Evolutionary conservation across 768 basidiomycete species (phyloP), one percentile per base, ranked within the genome.

Genomic region (Hydnomerulius pinastri): DNA sequence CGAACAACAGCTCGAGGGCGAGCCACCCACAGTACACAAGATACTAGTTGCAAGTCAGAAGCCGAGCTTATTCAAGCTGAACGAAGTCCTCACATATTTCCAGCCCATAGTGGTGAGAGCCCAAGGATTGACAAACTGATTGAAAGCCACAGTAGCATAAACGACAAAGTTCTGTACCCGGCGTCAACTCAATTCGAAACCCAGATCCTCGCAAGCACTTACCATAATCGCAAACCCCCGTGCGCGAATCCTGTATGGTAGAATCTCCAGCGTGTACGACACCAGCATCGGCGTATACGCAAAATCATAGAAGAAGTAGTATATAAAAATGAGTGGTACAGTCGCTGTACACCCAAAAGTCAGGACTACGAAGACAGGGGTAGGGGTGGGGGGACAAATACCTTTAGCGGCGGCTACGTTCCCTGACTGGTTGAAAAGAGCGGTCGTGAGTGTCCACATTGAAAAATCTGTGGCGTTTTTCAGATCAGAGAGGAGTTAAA

Each of bases 221-320:
- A 83, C 85, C 84, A 90, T 88, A 29, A 88, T 63, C 6, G 87
- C 83, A 53, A 89, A 85, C 0, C 90, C 90, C 59, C 84, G 89
- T 9, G 90, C 90, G 44, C 92, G 83, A 51, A 92, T 83, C 51
- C 74, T 77, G 68, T 82, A 90, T 0, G 90, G 91, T 4, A 93
- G 67, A 55, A 94, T 92, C 65, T 94, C 92, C 50, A 92, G 72
- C 6, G 79, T 77, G 56, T 82, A 85, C 0, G 77, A 60, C 25
- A 81, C 66, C 21, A 87, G 71, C 69, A 92, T 78, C 4, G 91
- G 89, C 2, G 85, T 85, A 64, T 90, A 91, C 23, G 87, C 87
- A 49, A 91, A 74, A 59, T 89, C 85, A 53, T 82, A 82, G 20
- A 65, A 58, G 59, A 72, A 73, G 23, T 71, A 66, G 57, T 73